Evolutionary conservation across 2,329 filamentous ascomycete genomes (phyloP).

Genomic region (Fusarium verticillioides): DNA sequence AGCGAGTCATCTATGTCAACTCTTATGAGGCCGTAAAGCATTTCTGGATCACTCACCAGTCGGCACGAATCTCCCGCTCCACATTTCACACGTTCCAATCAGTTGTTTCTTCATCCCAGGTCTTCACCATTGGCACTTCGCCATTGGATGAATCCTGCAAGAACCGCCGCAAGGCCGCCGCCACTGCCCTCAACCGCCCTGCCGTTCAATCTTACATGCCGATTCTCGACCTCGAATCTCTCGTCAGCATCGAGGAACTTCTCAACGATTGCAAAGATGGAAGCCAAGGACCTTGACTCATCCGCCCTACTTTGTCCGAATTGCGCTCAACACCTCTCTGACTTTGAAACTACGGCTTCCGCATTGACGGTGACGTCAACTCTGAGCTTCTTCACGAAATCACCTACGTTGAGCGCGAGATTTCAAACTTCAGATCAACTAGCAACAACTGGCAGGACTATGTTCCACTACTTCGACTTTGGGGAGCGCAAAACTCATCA

Average conservation of each 20-base stretch:
- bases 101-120: slow-evolving; percentile 79
- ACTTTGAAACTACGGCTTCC: slow-evolving; percentile 84
- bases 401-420: slow-evolving; percentile 77
- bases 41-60: slow-evolving; percentile 83
- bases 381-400: slow-evolving; percentile 78
- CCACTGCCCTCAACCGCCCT: slow-evolving; percentile 80
- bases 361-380: slow-evolving; percentile 77
- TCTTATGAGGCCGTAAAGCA: slow-evolving; percentile 78
- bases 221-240: slow-evolving; percentile 81
- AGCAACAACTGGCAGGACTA: slow-evolving; percentile 90
- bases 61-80: slow-evolving; percentile 79
- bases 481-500: slow-evolving; percentile 69
- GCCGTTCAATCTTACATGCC: slow-evolving; percentile 84
- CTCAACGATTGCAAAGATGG: slow-evolving; percentile 72
- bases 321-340: slow-evolving; percentile 79
- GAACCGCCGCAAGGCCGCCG: slow-evolving; percentile 78
- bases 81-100: slow-evolving; percentile 85
- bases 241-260: slow-evolving; percentile 77
- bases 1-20: slow-evolving; percentile 81
- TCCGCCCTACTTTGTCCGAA: slow-evolving; percentile 79
- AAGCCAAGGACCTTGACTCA: slow-evolving; percentile 72
- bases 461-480: slow-evolving; percentile 76
- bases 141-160: slow-evolving; percentile 88
- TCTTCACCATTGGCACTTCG: slow-evolving; percentile 85
- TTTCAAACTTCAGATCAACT: slow-evolving; percentile 80